Conservation (phyloP, 2,329 filamentous ascomycete species). For the Davidsoniella neocaledoniae region DNA sequence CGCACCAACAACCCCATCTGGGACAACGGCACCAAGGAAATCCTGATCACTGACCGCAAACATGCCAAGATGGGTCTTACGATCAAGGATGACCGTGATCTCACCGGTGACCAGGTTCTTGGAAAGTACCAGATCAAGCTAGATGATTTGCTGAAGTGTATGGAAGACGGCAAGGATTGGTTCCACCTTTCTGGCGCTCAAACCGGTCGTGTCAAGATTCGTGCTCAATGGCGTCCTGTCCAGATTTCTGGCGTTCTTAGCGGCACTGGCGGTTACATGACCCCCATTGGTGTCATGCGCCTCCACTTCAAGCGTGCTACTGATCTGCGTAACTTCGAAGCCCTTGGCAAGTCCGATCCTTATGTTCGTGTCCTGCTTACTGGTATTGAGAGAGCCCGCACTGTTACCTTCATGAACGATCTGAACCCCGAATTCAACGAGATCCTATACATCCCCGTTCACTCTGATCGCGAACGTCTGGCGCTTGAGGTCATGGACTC, state of each 20-base stretch:
- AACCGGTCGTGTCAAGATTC: conserved; percentile 76
- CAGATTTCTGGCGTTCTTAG: conserved; percentile 61
- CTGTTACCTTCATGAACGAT: conserved; percentile 92
- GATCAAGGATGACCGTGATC: conserved; percentile 87
- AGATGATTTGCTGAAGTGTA: conserved; percentile 80
- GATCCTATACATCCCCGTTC: conserved; percentile 82
- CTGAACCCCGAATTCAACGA: conserved; percentile 93
- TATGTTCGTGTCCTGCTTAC: conserved; percentile 81
- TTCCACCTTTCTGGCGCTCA: conserved; percentile 72
- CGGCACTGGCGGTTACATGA: conserved; percentile 76
- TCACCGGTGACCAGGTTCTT: conserved; percentile 65
- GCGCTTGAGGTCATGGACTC: conserved; percentile 92
- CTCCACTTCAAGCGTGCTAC: conserved; percentile 75
- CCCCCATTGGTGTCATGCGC: conserved; percentile 87
- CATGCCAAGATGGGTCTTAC: conserved; percentile 78
- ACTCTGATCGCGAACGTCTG: conserved; percentile 67
- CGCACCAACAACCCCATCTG: conserved; percentile 95
- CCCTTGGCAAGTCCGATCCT: conserved; percentile 90
- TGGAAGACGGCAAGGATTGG: conserved; percentile 90
- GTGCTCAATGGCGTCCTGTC: conserved; percentile 88
- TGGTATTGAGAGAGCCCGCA: conserved; percentile 77
- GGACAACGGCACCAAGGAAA: conserved; percentile 81
- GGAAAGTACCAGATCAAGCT: conserved; percentile 92
- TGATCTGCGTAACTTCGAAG: conserved; percentile 80
- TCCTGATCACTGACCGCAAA: conserved; percentile 87